phyloP scores from a whole-genome alignment of 2,329 filamentous ascomycete species.

The Pestalotiopsis sp. region DNA sequence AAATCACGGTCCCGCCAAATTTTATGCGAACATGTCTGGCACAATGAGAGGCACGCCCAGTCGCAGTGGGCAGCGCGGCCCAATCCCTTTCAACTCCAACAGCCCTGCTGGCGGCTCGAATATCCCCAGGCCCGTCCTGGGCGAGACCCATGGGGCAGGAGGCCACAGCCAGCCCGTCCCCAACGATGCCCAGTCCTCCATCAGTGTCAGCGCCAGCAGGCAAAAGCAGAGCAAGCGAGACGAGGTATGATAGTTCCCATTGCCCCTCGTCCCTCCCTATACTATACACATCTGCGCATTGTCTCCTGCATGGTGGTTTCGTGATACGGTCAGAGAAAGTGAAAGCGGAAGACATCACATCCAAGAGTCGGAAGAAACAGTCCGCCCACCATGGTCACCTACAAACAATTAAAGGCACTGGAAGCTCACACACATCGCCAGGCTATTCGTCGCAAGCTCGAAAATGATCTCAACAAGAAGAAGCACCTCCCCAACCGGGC shows the following conservation, averaged over 20 bases:
- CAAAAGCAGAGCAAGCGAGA: constrained; percentile 97
- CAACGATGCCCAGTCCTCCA: constrained; percentile 64
- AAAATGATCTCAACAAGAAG: constrained; percentile 98
- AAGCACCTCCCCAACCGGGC: constrained; percentile 79
- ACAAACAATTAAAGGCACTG: constrained; percentile 19
- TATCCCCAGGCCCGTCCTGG: constrained; percentile 72
- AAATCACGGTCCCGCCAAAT: constrained; percentile 23
- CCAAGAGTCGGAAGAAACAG: no score
- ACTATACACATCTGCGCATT: neutral
- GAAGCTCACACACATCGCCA: constrained; percentile 46
- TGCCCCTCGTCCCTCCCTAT: constrained; percentile 4
- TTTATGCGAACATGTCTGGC: constrained; percentile 52
- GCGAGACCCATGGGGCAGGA: constrained; percentile 43
- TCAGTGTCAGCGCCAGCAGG: constrained; percentile 80
- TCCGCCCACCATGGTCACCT: neutral
- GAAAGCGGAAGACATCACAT: neutral
- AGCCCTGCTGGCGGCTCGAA: constrained; percentile 62
- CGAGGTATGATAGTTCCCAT: constrained; percentile 70
- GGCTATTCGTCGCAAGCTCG: constrained; percentile 96
- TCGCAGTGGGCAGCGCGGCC: constrained; percentile 60
- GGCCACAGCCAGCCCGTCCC: constrained; percentile 39
- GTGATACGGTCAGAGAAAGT: neutral
- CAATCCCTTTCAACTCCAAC: constrained; percentile 56
- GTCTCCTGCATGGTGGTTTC: neutral
- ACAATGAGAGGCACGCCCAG: constrained; percentile 74